Base-by-base conservation (phyloP, 148 eudicot species). In the Fagopyrum esculentum region DNA sequence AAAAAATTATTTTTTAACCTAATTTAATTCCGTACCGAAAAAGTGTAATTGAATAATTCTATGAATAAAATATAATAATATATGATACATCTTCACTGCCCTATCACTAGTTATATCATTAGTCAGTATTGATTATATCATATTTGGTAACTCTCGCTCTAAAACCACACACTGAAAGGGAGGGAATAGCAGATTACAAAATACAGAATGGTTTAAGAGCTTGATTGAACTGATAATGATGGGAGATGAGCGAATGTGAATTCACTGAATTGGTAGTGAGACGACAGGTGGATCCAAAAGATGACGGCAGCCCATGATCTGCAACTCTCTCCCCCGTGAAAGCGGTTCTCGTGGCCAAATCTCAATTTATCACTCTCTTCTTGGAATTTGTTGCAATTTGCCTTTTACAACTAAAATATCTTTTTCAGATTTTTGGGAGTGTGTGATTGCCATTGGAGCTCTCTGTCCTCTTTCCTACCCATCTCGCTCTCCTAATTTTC, bases 261-360 rank as follows among this genome's bases (percentile, higher is more conserved):
- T 22, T 22, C 26, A 22, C 26, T 22, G 26, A 22, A 17, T 57
- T 7, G 8, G 9, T 17, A 19, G 29, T 19, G 4, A 66, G n/a
- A 66, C 43, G 71, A 66, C 47, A 66, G 71, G 46, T 66, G 71
- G 71, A 43, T 12, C 43, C 71, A 45, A 66, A 19, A 6, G 69
- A 63, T 12, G 47, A 15, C 43, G 71, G 46, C 9, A 35, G 47
- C 45, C 40, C 46, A 66, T 45, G 71, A 66, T 66, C 71, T 40
- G 47, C 71, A 66, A 40, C 71, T 56, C 17, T 66, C 71, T 40
- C 71, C 15, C 71, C 71, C 71, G 71, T 66, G 71, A 35, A 35
- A 66, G 47, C 71, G 17, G 17, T 46, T 35, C 13, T 63, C 16
- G 12, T 3, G 29, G 40, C 40, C 40, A 35, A 35, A 35, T 35